Evolutionary conservation across 129 eudicot genomes (phyloP).

Genomic region (Lactuca sativa): DNA sequence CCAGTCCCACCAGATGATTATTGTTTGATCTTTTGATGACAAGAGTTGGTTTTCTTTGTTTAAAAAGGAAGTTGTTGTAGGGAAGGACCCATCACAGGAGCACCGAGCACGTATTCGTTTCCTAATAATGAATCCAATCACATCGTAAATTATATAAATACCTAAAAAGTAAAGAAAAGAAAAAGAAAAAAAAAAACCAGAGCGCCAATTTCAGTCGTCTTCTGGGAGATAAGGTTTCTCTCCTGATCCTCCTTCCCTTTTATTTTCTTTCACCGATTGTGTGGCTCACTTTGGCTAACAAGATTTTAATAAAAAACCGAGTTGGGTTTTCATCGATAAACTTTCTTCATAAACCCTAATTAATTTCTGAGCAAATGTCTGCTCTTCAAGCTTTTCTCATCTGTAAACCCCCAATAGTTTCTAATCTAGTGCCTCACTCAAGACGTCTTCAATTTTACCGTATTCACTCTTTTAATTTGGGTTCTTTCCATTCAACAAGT

Average conservation of each 20-base stretch:
- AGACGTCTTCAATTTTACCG: background rate
- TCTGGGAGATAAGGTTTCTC: conserved; percentile 55
- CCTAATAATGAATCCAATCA: conserved; percentile 12
- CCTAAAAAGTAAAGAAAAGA: background rate
- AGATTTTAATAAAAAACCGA: conserved; percentile 1
- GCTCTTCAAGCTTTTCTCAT: conserved; percentile 63
- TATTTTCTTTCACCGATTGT: conserved; percentile 5
- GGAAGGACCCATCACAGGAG: background rate
- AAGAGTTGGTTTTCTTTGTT: no score
- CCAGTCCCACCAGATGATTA: no score
- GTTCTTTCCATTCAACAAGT: conserved; percentile 12
- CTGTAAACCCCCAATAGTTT: conserved; percentile 38
- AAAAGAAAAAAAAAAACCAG: conserved; percentile 1
- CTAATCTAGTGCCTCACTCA: conserved; percentile 20
- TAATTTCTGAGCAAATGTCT: conserved; percentile 36
- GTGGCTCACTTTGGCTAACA: conserved; percentile 19
- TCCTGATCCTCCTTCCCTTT: background rate
- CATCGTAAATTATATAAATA: background rate
- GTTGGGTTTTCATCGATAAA: background rate
- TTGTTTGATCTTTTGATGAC: no score
- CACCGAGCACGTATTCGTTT: conserved; percentile 23
- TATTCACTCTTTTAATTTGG: background rate
- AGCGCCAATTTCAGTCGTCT: conserved; percentile 51
- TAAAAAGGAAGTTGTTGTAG: background rate
- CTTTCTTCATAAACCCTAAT: conserved; percentile 45